phyloP scores from a whole-genome alignment of 192 early-diverging fungal species.

The Phycomyces nitens region DNA sequence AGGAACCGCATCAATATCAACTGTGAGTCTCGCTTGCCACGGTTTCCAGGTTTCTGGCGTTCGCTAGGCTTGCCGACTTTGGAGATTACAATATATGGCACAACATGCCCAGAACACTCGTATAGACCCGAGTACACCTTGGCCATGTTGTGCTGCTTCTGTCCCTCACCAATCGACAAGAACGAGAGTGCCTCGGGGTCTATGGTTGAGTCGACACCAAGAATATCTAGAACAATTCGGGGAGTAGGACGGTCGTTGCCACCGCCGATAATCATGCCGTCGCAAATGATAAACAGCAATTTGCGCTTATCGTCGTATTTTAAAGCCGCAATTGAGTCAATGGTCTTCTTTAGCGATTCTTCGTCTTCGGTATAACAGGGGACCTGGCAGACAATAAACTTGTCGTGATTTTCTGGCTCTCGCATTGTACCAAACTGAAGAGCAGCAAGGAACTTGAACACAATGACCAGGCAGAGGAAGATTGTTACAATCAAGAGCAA shows the following conservation, averaged over 20 bases:
- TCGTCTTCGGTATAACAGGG: constrained; percentile 84
- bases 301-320: constrained; percentile 82
- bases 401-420: constrained; percentile 63
- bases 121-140: constrained; percentile 82
- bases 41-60: constrained; percentile 68
- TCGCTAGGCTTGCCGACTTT: constrained; percentile 74
- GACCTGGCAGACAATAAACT: constrained; percentile 74
- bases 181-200: constrained; percentile 63
- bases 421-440: constrained; percentile 60
- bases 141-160: constrained; percentile 71
- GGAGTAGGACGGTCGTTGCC: constrained; percentile 80
- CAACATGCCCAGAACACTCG: constrained; percentile 65
- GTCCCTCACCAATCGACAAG: constrained; percentile 71
- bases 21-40: constrained; percentile 88
- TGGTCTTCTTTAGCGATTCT: constrained; percentile 64
- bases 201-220: constrained; percentile 46
- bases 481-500: constrained; percentile 77
- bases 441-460: constrained; percentile 73
- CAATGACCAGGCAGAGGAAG: constrained; percentile 78
- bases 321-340: constrained; percentile 64
- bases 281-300: constrained; percentile 68
- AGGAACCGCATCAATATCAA: constrained; percentile 80
- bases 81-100: constrained; percentile 79
- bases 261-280: constrained; percentile 76
- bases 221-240: constrained; percentile 73